Base-by-base conservation (phyloP, 345 rosid genomes). In the Corymbia maculata region DNA sequence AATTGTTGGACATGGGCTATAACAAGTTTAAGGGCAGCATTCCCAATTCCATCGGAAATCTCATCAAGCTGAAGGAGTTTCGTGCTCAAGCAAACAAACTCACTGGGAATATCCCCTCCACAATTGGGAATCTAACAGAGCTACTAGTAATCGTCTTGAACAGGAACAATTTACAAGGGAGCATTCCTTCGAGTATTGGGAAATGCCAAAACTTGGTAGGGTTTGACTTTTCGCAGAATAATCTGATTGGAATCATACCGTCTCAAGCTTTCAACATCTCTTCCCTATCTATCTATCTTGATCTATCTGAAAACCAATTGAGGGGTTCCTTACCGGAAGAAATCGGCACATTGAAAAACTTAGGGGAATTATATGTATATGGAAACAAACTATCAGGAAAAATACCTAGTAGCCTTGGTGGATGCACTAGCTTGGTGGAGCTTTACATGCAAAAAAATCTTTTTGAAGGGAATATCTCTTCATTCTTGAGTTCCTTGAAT, bases 161-260 rank as follows among this genome's bases (percentile, higher is more conserved):
- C 2, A 16, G 55, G 7, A 92, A 91, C 66, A 52, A 70, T 9
- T 52, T 91, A 1, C 79, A 87, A 21, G 92, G 92, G 15, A 64
- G 16, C n/a, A 89, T 93, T 13, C 92, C 93, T 85, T 50, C 87
- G 3, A 88, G 86, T 55, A 64, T 91, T 1, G 91, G 92, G 21
- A 66, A 86, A n/a, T 85, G 88, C 32, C 75, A 66, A 55, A 32
- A 19, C 3, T 50, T 92, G 79, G 6, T 9, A 42, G 6, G 6
- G 8, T 22, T 91, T 4, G 42, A 89, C 53, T 85, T 93, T 45
- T 86, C 21, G 11, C 52, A 86, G 8, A 90, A 90, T 44, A 9
- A 85, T 59, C 87, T 90, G 10, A 66, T 28, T 53, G 92, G 90
- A 21, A 32, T 79, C 13, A 85, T 90, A 52, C 92, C 92, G 1